These are phyloP conservation scores for Epithele typhae DNA, from an alignment of 768 basidiomycete species.

Conservation along the genomic window DNA sequence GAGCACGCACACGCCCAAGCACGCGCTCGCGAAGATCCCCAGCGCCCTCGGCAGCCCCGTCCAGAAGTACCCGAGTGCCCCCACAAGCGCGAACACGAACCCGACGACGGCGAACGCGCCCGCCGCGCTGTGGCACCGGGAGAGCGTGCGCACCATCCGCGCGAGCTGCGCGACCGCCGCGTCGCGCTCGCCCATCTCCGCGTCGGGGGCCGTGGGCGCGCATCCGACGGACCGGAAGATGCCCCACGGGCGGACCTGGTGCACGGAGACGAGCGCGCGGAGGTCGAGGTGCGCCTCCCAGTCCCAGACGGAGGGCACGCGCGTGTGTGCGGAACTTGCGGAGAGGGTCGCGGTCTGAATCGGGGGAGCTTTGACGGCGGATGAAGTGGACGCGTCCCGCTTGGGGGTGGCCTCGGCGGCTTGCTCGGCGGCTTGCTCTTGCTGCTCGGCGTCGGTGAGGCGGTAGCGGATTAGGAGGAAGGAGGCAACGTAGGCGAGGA, in stretches of 20 bases:
- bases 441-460: conserved; percentile 42
- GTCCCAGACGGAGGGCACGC: background rate
- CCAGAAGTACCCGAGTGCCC: conserved; percentile 22
- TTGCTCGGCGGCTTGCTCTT: background rate
- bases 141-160: conserved; percentile 18
- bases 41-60: conserved; percentile 17
- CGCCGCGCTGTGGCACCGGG: conserved; percentile 19
- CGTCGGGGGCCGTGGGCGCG: background rate
- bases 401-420: background rate
- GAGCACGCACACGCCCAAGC: conserved; percentile 15
- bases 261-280: conserved; percentile 18
- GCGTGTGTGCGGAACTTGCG: conserved; percentile 2
- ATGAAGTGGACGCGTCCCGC: background rate
- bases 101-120: conserved; percentile 18
- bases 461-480: conserved; percentile 55
- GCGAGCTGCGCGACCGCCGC: conserved; percentile 1
- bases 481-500: conserved; percentile 48
- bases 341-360: too few species aligned
- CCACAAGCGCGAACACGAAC: conserved; percentile 17
- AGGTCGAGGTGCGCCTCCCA: conserved; percentile 5
- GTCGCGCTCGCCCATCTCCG: too few species aligned
- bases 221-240: conserved; percentile 1
- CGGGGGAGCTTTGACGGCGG: background rate
- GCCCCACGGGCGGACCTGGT: conserved; percentile 15
- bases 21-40: conserved; percentile 20